Evolutionary conservation across 805 yeast genomes (phyloP), one percentile per base, ranked within the genome.

Genomic region (Candida stauntonica): DNA sequence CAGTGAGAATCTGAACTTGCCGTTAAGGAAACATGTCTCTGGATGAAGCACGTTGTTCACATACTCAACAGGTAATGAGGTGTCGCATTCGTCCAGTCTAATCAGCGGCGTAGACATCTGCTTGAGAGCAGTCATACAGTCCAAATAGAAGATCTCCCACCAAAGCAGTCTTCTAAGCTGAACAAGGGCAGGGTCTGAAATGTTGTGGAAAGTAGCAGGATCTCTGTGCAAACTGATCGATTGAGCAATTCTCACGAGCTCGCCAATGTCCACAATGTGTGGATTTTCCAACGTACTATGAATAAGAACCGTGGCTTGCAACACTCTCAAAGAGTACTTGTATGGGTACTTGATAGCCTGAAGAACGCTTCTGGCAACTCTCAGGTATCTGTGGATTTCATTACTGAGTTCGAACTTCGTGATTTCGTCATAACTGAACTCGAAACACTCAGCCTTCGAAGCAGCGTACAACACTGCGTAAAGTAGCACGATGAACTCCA

Each of bases 91-190:
- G 37, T 68, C 73, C 27, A 64, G 57, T 40, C 63, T 61, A 42
- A 79, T 73, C 24, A 73, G 64, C 1, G 83, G 84, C 0, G 77
- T 70, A 23, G 74, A 55, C 51, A 77, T 68, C 34, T 72, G 72
- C 45, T 77, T 75, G 41, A 75, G 69, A 27, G 81, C 69, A 7
- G 78, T 72, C 42, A 74, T 63, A 4, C 75, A 68, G 53, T 79
- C 86, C 43, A 79, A 57, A 19, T 75, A 74, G 44, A 77, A 76
- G 7, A 79, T 73, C 27, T 76, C 78, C 83, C 83, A 79, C 83
- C 84, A 79, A n/a, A 79, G 53, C 37, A 76, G 52, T 52, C 84
- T 64, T 54, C 80, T 63, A 33, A 69, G 63, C 43, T 75, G 77
- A 6, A 78, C 68, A 17, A 68, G 62, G 36, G 66, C 68, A 52